phyloP scores from a whole-genome alignment of 225 moss, liverwort and hornwort species.

The Antitrichia curtipendula region DNA sequence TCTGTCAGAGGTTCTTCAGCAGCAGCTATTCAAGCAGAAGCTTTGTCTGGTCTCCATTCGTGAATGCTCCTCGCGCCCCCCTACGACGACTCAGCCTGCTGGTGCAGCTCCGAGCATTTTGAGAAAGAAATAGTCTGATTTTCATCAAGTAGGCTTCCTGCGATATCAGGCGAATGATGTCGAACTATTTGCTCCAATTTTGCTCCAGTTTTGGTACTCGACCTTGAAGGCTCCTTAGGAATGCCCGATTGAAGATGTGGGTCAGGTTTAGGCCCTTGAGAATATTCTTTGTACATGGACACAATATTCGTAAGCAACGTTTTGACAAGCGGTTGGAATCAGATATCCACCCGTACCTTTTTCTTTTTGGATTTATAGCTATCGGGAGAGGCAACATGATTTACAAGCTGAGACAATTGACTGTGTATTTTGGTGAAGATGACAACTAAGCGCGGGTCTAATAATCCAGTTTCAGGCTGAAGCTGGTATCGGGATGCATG shows the following conservation, averaged over 20 bases:
- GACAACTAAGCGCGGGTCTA: not conserved
- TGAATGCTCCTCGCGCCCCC: constrained; percentile 27
- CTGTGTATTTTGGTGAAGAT: not conserved
- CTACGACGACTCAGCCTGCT: not conserved
- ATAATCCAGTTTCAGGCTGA: not conserved
- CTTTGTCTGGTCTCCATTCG: constrained; percentile 77
- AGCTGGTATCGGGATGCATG: not conserved
- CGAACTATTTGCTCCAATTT: not conserved
- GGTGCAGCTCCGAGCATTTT: not conserved
- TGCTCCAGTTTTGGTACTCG: constrained; percentile 27
- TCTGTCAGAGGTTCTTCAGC: constrained; percentile 70
- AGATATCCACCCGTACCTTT: not conserved
- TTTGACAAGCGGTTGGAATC: constrained; percentile 9
- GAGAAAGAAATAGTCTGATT: constrained; percentile 10
- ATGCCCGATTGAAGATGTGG: not conserved
- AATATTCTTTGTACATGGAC: constrained; percentile 14
- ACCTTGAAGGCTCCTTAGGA: not conserved
- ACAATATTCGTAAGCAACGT: not conserved
- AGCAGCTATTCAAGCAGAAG: constrained; percentile 94
- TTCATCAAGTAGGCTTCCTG: not conserved
- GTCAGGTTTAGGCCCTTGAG: constrained; percentile 8
- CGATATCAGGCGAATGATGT: not conserved
- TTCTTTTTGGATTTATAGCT: not conserved
- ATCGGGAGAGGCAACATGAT: not conserved
- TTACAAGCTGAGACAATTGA: not conserved